Base-by-base conservation (phyloP, 1,284 basidiomycete species). In the Malassezia japonica region DNA sequence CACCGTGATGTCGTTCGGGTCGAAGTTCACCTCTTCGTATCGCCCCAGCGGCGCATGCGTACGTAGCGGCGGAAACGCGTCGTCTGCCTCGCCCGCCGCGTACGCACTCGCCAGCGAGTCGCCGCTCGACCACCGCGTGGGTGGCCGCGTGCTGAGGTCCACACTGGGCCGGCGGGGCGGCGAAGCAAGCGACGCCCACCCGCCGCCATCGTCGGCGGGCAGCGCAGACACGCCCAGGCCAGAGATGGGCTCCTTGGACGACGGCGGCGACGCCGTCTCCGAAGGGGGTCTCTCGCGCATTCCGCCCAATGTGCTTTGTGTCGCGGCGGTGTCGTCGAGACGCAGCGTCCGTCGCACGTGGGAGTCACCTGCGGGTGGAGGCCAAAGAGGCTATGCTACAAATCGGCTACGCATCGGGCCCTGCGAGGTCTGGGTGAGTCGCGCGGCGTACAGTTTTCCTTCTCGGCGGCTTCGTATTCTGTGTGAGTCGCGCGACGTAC, bases 381-480 rank as follows among this genome's bases (percentile, higher is more conserved):
- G n/a, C n/a, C n/a, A n/a, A n/a, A n/a, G 28, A 27, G 38, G 5
- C 28, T 40, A 40, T 40, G 24, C 23, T 40, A 40, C 32, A 33
- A n/a, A 8, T 3, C 7, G 13, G 21, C 45, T 46, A 46, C n/a
- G 25, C 32, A 8, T 18, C 45, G 8, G 33, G 34, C 15, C 34
- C 29, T 2, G 45, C 8, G 24, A 46, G 29, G 16, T 46, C 45
- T 46, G 25, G 13, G 33, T 46, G 5, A 46, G 45, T 16, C 3
- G 9, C 13, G n/a, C 4, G 9, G 27, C 21, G 29, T 45, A 48
- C 47, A 72, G 27, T 70, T 65, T 15, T 59, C 59, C 21, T 56
- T 56, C 45, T 72, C 69, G 1, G 67, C 67, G 8, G 67, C 67
- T 47, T 62, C 61, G 56, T 72, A 72, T 47, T 72, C 51, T 32